Percentiles rank a stretch among this genome's conserved stretches.
phyloP scores from a whole-genome alignment of 192 early-diverging fungal species.

The Backusella macrospora region DNA sequence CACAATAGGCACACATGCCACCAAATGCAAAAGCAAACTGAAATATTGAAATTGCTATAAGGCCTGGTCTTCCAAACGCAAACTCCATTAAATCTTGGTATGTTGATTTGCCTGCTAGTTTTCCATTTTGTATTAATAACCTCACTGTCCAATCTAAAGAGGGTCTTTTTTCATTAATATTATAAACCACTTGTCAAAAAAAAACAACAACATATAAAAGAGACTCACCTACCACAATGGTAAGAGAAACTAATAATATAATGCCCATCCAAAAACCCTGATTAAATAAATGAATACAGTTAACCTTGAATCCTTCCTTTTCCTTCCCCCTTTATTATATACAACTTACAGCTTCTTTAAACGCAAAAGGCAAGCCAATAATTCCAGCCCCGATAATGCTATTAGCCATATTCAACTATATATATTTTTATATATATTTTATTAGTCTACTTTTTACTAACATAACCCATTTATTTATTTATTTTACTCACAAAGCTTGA shows the following conservation, averaged over 20 bases:
- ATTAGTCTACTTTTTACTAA: background rate
- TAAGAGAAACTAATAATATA: slow-evolving; percentile 56
- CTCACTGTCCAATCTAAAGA: slow-evolving; percentile 77
- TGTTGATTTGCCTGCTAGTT: slow-evolving; percentile 74
- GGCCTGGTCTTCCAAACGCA: slow-evolving; percentile 80
- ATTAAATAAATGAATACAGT: too few relatives aligned
- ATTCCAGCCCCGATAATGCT: slow-evolving; percentile 92
- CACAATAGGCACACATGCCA: slow-evolving; percentile 72
- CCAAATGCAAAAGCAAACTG: slow-evolving; percentile 95
- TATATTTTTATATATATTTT: background rate
- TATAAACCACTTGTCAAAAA: too few relatives aligned
- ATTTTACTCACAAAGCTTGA: slow-evolving; percentile 51
- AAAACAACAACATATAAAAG: background rate
- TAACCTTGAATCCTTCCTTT: background rate
- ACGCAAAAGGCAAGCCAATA: slow-evolving; percentile 84
- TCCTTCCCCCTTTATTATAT: background rate
- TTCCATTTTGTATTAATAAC: slow-evolving; percentile 71
- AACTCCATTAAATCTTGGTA: slow-evolving; percentile 86
- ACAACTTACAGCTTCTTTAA: slow-evolving; percentile 69
- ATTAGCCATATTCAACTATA: slow-evolving; percentile 89
- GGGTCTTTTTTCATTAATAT: background rate
- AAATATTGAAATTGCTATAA: slow-evolving; percentile 81
- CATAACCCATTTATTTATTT: background rate
- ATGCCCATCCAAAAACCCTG: slow-evolving; percentile 54
- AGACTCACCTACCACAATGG: slow-evolving; percentile 64